phyloP scores from a whole-genome alignment of 2,329 filamentous ascomycete genomes.

The Biscogniauxia sp. region DNA sequence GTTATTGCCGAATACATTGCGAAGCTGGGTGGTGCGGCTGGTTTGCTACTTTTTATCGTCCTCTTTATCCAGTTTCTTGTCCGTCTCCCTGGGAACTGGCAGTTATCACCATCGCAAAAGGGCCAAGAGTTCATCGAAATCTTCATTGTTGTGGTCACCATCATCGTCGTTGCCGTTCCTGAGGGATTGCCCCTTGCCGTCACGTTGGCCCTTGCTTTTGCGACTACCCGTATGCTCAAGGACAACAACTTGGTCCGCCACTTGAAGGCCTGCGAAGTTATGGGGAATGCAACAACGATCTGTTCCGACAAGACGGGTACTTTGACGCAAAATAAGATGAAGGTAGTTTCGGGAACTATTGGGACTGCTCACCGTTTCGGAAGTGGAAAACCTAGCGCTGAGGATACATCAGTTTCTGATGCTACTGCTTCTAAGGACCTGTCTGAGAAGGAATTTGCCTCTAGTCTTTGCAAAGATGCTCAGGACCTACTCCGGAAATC shows the following conservation, averaged over 20 bases:
- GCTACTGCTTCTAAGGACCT: slow-evolving; percentile 32
- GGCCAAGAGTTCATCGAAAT: slow-evolving; percentile 76
- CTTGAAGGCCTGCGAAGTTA: slow-evolving; percentile 75
- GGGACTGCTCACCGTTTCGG: slow-evolving; percentile 57
- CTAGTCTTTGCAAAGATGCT: slow-evolving; percentile 43
- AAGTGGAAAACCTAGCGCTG: slow-evolving; percentile 28
- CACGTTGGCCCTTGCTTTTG: slow-evolving; percentile 74
- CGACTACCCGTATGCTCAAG: slow-evolving; percentile 72
- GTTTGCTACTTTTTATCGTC: slow-evolving; percentile 77
- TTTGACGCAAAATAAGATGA: slow-evolving; percentile 68
- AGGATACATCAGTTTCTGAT: slow-evolving; percentile 15
- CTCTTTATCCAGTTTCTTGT: slow-evolving; percentile 84
- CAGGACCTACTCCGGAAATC: slow-evolving; percentile 58
- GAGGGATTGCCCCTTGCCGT: slow-evolving; percentile 76
- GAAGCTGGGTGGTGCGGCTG: slow-evolving; percentile 73
- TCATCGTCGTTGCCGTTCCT: slow-evolving; percentile 77
- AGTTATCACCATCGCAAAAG: slow-evolving; percentile 63
- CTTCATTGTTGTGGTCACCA: slow-evolving; percentile 75
- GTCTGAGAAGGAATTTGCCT: slow-evolving; percentile 45
- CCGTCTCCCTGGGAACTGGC: slow-evolving; percentile 51
- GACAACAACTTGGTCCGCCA: slow-evolving; percentile 77
- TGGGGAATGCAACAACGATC: slow-evolving; percentile 74
- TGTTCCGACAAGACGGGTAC: slow-evolving; percentile 69
- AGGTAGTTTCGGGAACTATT: slow-evolving; percentile 59
- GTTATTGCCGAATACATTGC: slow-evolving; percentile 75